These are phyloP conservation scores for Solanum tarijense DNA, from an alignment of 257 asterid species.

Conservation along the genomic window DNA sequence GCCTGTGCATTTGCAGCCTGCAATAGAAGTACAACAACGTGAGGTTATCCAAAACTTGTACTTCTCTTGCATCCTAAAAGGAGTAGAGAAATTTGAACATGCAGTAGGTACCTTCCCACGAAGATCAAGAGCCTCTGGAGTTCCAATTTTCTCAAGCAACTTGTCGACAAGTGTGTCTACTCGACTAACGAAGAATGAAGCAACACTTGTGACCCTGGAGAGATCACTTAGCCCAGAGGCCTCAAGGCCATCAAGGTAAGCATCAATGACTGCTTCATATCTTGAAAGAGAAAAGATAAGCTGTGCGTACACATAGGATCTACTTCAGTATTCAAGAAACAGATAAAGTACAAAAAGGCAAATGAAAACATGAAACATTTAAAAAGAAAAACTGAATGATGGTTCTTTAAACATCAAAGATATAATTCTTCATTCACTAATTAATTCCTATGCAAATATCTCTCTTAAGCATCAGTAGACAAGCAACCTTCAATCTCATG, in stretches of 20 bases:
- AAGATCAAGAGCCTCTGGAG: conserved; percentile 88
- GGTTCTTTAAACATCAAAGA: neutral
- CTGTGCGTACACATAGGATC: conserved; percentile 35
- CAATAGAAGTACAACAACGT: neutral
- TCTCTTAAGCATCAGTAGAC: neutral
- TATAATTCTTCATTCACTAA: neutral
- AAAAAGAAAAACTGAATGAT: neutral
- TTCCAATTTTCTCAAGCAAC: conserved; percentile 92
- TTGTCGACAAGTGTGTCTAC: conserved; percentile 94
- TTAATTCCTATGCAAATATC: neutral
- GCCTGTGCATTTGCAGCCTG: conserved; percentile 99
- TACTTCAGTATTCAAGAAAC: conserved; percentile 9
- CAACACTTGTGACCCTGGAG: conserved; percentile 91
- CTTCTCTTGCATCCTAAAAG: neutral
- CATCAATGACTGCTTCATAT: conserved; percentile 97
- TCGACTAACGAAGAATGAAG: conserved; percentile 96
- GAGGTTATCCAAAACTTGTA: neutral
- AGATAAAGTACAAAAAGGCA: neutral
- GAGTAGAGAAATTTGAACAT: neutral
- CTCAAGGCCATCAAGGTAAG: conserved; percentile 98
- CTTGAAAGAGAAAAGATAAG: conserved; percentile 91
- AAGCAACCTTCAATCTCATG: neutral
- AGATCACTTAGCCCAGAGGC: conserved; percentile 93
- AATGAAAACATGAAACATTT: neutral
- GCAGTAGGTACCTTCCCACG: conserved; percentile 75